Evolutionary conservation across 2,329 filamentous ascomycete genomes (phyloP).

Genomic region (Penicillium sp.): DNA sequence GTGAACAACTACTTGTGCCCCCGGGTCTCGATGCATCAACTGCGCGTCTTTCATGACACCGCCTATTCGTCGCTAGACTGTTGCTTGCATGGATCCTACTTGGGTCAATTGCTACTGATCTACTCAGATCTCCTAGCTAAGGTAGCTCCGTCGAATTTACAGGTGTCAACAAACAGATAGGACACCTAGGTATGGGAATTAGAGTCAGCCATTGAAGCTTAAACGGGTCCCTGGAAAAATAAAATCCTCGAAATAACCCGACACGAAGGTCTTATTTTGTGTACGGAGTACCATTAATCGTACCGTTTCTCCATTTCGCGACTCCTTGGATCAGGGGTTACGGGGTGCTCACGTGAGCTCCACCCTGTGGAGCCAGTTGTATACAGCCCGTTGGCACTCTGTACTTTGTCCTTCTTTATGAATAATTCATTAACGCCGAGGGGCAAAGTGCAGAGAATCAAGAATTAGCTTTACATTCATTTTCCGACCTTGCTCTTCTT

Average conservation of each 20-base stretch:
- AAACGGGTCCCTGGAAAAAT: not conserved
- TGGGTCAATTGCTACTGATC: not conserved
- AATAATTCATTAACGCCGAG: not conserved
- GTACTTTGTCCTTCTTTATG: not conserved
- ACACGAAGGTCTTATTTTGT: not conserved
- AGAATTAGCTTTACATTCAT: conserved; percentile 25
- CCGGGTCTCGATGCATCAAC: conserved; percentile 8
- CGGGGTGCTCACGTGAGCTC: conserved; percentile 18
- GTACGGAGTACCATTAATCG: not conserved
- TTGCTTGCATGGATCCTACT: not conserved
- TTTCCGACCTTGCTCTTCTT: conserved; percentile 59
- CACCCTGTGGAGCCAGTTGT: conserved; percentile 11
- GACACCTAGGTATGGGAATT: not conserved
- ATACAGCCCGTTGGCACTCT: not conserved
- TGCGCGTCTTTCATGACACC: not conserved
- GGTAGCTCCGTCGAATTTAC: not conserved
- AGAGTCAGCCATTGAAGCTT: not conserved
- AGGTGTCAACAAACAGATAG: not conserved
- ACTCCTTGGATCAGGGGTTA: conserved; percentile 23
- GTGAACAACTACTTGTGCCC: conserved; percentile 2
- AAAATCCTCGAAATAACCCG: not conserved
- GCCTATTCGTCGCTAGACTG: conserved; percentile 2
- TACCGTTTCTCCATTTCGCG: not conserved
- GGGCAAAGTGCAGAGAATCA: not conserved
- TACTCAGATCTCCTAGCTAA: not conserved